A percentile compares a stretch with the other conserved stretches of the same genome.
These are phyloP conservation scores for Proliferodiscus dingleyae DNA, from an alignment of 2,329 filamentous ascomycete genomes.

Conservation along the genomic window DNA sequence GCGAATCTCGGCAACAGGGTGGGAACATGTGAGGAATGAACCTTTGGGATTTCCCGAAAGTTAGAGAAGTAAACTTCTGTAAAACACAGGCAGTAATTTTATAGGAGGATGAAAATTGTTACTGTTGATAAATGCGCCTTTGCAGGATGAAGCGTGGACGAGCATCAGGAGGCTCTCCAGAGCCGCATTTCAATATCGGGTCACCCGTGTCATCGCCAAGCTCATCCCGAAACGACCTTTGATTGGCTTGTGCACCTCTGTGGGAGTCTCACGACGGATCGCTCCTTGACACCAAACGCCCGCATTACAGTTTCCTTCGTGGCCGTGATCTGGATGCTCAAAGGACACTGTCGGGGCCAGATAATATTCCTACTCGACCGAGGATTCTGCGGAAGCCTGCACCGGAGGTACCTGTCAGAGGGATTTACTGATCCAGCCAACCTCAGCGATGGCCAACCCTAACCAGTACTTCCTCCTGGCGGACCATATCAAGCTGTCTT, in stretches of 20 bases:
- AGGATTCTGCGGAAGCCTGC: no score
- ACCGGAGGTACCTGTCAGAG: neutral
- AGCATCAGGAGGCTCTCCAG: neutral
- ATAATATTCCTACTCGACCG: no score
- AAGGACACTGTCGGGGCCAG: no score
- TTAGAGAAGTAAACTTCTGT: no score
- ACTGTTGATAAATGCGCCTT: neutral
- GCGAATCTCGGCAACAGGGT: no score
- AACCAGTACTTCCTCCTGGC: conserved; percentile 87
- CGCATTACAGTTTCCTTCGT: neutral
- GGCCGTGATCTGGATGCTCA: neutral
- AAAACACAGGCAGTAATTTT: neutral
- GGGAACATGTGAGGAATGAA: no score
- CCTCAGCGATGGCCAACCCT: conserved; percentile 46
- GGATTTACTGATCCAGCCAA: neutral
- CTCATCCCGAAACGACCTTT: neutral
- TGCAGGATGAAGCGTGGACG: neutral
- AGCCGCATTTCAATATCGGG: neutral
- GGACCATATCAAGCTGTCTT: conserved; percentile 93
- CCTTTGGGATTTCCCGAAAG: no score
- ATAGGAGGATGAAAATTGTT: neutral
- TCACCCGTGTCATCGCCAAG: neutral
- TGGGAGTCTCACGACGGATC: neutral
- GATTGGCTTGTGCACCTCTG: neutral
- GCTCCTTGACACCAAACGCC: neutral